Conservation (phyloP, 192 early-diverging fungal species). For the Mortierella hygrophila region DNA sequence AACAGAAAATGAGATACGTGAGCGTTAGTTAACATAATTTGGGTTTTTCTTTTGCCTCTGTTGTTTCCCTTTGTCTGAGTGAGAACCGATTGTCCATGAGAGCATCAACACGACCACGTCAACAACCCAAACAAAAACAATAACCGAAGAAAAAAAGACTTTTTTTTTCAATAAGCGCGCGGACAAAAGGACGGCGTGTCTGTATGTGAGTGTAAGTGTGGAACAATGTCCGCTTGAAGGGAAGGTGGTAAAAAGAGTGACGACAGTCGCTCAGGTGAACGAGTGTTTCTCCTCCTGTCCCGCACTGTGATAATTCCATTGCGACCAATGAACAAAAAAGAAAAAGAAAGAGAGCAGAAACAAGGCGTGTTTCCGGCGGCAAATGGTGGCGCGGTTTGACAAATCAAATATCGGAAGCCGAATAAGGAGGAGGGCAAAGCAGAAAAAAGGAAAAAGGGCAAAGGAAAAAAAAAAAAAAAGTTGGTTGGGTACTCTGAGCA, state of each 20-base stretch:
- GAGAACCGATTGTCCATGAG: neutral
- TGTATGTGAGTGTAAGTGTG: neutral
- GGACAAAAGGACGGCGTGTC: neutral
- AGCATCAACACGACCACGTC: neutral
- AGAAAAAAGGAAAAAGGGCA: neutral
- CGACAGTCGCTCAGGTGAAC: neutral
- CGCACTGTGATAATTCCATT: neutral
- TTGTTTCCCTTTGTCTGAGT: neutral
- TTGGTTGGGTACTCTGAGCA: neutral
- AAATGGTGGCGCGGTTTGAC: conserved; percentile 7
- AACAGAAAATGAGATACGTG: neutral
- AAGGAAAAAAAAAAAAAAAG: neutral
- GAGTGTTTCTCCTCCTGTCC: neutral
- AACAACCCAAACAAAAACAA: neutral
- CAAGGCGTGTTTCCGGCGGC: neutral
- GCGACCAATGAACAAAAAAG: neutral
- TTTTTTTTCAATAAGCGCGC: conserved; percentile 4
- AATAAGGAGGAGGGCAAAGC: conserved; percentile 5
- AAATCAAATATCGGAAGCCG: conserved; percentile 10
- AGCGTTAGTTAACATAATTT: neutral
- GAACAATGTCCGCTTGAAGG: neutral
- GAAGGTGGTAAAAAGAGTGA: neutral
- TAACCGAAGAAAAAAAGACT: neutral
- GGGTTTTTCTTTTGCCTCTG: neutral
- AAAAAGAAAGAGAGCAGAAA: neutral